phyloP scores from a whole-genome alignment of 2,329 filamentous ascomycete species.

The Alternaria conjuncta region DNA sequence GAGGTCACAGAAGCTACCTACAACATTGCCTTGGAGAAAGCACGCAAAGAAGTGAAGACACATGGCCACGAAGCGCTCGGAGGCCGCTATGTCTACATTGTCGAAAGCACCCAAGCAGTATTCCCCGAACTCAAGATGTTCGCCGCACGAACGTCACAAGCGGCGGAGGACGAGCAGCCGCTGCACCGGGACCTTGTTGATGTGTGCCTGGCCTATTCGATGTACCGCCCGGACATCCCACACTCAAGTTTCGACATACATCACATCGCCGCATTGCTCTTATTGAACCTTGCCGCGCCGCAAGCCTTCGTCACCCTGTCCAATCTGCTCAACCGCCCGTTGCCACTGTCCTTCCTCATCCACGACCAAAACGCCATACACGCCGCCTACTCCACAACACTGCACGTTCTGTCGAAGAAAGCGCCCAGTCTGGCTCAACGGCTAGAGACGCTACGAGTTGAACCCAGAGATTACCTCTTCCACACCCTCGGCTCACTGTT shows the following conservation, averaged over 20 bases:
- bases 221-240: constrained; percentile 83
- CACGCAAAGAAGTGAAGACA: constrained; percentile 60
- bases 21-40: constrained; percentile 71
- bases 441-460: constrained; percentile 54
- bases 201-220: constrained; percentile 77
- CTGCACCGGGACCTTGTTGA: constrained; percentile 72
- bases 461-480: constrained; percentile 60
- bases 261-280: constrained; percentile 73
- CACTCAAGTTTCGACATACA: constrained; percentile 74
- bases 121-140: constrained; percentile 79
- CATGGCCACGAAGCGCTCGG: constrained; percentile 58
- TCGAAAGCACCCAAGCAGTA: constrained; percentile 67
- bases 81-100: constrained; percentile 35
- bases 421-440: constrained; percentile 69
- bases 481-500: constrained; percentile 70
- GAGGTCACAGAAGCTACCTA: constrained; percentile 72
- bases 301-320: constrained; percentile 74
- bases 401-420: constrained; percentile 71
- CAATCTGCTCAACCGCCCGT: constrained; percentile 77
- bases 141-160: constrained; percentile 50
- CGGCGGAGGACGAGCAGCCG: constrained; percentile 60
- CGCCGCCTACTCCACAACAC: constrained; percentile 71
- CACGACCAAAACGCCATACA: constrained; percentile 71
- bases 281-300: constrained; percentile 72
- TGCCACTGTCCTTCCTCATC: constrained; percentile 78